Base-by-base conservation (phyloP, 768 basidiomycete species). In the Coprinopsis marcescibilis region DNA sequence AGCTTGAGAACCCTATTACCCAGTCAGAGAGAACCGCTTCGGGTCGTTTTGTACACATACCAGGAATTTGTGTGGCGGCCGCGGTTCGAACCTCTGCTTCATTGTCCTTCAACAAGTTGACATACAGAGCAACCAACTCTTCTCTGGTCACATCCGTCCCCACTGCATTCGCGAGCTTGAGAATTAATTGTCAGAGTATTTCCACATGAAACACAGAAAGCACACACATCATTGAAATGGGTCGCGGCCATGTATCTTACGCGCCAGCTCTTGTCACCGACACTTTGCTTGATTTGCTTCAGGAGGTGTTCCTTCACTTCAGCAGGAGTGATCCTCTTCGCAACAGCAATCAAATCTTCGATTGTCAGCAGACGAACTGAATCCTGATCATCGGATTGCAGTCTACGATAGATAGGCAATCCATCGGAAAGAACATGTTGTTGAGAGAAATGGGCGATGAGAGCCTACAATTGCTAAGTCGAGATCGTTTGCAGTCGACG, bases 11-110 rank as follows among this genome's bases (percentile, higher is more conserved):
- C 10, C 94, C 95, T 98, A 58, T 15, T 21, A 21, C 42, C 15
- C 14, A 5, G 26, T 4, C 25, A 4, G 25, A 15, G 4, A 20
- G 4, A 40, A 10, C n/a, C 30, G 12, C 15, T 30, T 26, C n/a
- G 25, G 36, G 51, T 52, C 49, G 13, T 46, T 48, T 17, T 40
- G 7, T 6, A 19, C 34, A 61, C 65, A 52, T 62, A 94, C 95
- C 95, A 65, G 96, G 96, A 53, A 99, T 90, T 65, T 98, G 96
- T 30, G 89, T 90, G 30, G 95, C 83, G 43, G 88, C 93, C 34
- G 96, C 95, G 41, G 94, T 97, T 53, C 94, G 82, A 33, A 97
- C 96, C 67, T 99, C 96, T 15, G 96, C 96, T 67, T 99, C 96
- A 58, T 95, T 95, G 60, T 99, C 96, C 66, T 97, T 98, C 60